Evolutionary conservation across 2,329 filamentous ascomycete species (phyloP), one percentile per base, ranked within the genome.

Genomic region (Aspergillus pseudotamarii): DNA sequence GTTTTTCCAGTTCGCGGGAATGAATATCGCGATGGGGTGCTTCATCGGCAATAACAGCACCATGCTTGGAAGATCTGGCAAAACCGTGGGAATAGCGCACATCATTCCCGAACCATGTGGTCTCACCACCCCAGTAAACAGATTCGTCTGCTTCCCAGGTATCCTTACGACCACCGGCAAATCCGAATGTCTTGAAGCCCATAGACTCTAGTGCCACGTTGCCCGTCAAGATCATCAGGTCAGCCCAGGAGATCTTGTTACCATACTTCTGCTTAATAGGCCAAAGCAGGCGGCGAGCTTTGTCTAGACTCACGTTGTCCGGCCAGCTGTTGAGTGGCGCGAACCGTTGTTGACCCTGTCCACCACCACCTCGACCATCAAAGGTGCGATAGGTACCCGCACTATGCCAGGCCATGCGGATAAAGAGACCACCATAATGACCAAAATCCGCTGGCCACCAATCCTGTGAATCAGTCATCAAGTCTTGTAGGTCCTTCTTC

Each of bases 221-320:
- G 68, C 91, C 91, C 32, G 89, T 86, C 59, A 93, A 84, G 61
- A 92, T 83, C 56, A 90, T 76, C 63, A 93, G 79, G 74, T 93
- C 91, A 28, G 90, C 88, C 91, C 91, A 93, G 0, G 91, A 93
- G 78, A 93, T 90, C 83, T 91, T 92, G 83, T 87, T 88, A 76
- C 91, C 91, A 69, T 93, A 93, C 84, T 93, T 93, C 71, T 92
- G 90, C 86, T 93, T 93, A 81, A 93, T 88, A 61, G 91, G 91
- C 89, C 90, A 92, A 48, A 93, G 82, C 61, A 93, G 86, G 67
- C 91, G 90, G 61, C 91, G 90, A 36, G 90, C 91, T 85, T 93
- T 93, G 85, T 93, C 91, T 59, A 93, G 85, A 71, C 83, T 88
- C 73, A 88, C 89, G 69, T 93, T 93, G 80, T 93, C 91, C 48